phyloP scores from a whole-genome alignment of 371 early-diverging fungal genomes.

The Lichtheimia hyalospora region DNA sequence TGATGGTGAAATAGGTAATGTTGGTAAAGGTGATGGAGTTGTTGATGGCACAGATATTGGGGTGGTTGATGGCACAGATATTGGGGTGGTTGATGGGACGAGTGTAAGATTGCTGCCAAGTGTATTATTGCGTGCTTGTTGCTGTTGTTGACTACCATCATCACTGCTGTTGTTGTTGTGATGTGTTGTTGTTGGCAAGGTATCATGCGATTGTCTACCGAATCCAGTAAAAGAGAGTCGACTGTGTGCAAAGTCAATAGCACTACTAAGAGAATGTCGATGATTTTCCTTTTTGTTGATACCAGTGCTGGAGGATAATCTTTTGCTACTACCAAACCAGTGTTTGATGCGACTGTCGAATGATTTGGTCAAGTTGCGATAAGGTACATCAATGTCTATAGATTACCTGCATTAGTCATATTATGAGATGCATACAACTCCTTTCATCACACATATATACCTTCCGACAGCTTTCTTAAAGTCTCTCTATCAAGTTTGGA shows the following conservation, averaged over 20 bases:
- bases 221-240: neutral
- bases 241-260: neutral
- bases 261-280: neutral
- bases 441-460: conserved; percentile 7
- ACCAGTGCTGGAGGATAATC: neutral
- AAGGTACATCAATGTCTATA: conserved; percentile 38
- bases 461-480: conserved; percentile 35
- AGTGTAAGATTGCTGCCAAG: too few relatives aligned
- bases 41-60: too few relatives aligned
- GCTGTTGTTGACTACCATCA: too few relatives aligned
- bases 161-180: too few relatives aligned
- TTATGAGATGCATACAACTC: neutral
- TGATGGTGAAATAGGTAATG: neutral
- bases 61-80: too few relatives aligned
- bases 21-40: too few relatives aligned
- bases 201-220: neutral
- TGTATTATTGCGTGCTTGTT: too few relatives aligned
- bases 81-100: too few relatives aligned
- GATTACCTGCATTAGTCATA: neutral
- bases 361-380: conserved; percentile 33
- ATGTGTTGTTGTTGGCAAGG: too few relatives aligned
- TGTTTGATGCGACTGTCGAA: conserved; percentile 24
- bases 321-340: neutral
- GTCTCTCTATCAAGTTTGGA: conserved; percentile 31
- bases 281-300: neutral